Percentiles rank a stretch among this genome's conserved stretches.
Conservation (phyloP, 352 stramenopile genomes). For the Pythium angustatum region DNA sequence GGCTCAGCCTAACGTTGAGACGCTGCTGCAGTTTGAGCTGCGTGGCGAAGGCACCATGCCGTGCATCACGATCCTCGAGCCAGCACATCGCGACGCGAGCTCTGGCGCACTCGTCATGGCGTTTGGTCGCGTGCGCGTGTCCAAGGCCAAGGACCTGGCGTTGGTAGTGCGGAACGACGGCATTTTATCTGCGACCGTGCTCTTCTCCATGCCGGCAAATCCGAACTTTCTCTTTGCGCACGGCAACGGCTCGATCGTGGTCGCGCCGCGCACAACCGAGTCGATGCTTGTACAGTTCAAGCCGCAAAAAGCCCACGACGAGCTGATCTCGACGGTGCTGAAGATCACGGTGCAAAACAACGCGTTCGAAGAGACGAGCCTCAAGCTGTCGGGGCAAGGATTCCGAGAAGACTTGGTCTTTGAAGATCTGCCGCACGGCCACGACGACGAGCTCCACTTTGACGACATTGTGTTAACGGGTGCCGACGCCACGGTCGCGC, state of each 20-base stretch:
- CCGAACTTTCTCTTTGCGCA: conserved; percentile 73
- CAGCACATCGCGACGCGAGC: conserved; percentile 55
- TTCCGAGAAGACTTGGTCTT: conserved; percentile 88
- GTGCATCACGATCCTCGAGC: conserved; percentile 88
- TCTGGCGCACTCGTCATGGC: conserved; percentile 66
- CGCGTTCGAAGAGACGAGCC: conserved; percentile 81
- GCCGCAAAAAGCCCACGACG: conserved; percentile 73
- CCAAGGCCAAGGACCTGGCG: conserved; percentile 65
- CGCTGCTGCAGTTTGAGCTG: conserved; percentile 88
- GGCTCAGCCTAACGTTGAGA: conserved; percentile 32
- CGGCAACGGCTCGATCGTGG: conserved; percentile 72
- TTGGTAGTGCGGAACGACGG: conserved; percentile 91
- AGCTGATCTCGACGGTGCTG: conserved; percentile 48
- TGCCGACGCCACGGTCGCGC: neutral
- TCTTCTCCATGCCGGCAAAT: conserved; percentile 87
- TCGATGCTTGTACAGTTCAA: conserved; percentile 81
- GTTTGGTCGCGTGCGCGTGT: conserved; percentile 78
- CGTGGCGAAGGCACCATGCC: conserved; percentile 92
- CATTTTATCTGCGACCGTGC: conserved; percentile 88
- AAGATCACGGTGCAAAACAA: conserved; percentile 92
- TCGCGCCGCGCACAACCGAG: conserved; percentile 65
- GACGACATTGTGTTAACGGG: conserved; percentile 69
- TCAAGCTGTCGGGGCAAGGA: conserved; percentile 70
- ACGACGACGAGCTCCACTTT: conserved; percentile 86
- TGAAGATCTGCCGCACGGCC: conserved; percentile 77